These are phyloP conservation scores for Globisporangium apiculatum DNA, from an alignment of 352 stramenopile species.

Conservation along the genomic window DNA sequence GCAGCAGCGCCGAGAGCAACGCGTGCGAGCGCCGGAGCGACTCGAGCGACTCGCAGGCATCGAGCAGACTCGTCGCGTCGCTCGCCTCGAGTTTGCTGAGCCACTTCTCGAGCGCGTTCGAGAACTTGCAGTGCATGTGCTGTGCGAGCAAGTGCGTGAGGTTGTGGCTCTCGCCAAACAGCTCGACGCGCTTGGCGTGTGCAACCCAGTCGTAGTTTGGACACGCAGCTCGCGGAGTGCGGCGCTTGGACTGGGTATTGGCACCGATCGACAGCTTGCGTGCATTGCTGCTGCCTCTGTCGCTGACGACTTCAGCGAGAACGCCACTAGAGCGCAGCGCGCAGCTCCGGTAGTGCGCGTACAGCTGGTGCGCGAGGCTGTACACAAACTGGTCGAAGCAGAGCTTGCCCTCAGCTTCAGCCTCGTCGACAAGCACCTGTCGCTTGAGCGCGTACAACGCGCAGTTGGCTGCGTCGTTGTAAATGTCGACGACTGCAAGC, in stretches of 20 bases:
- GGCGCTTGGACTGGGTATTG: not conserved
- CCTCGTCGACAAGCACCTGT: slow-evolving; percentile 76
- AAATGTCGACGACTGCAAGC: slow-evolving; percentile 68
- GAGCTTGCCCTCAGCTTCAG: slow-evolving; percentile 73
- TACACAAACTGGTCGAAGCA: slow-evolving; percentile 78
- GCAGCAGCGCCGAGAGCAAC: slow-evolving; percentile 15
- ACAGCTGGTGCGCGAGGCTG: slow-evolving; percentile 53
- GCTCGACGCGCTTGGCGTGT: slow-evolving; percentile 27
- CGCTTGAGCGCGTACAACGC: slow-evolving; percentile 49
- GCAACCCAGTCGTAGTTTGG: slow-evolving; percentile 19
- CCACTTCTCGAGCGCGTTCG: slow-evolving; percentile 50
- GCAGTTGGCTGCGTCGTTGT: slow-evolving; percentile 70
- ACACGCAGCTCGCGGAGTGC: not conserved
- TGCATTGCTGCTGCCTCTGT: slow-evolving; percentile 5
- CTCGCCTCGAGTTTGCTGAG: slow-evolving; percentile 45
- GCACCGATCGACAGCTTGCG: not conserved
- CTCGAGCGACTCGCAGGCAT: slow-evolving; percentile 28
- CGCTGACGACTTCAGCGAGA: slow-evolving; percentile 28
- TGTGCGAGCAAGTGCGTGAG: slow-evolving; percentile 46
- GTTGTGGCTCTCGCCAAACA: slow-evolving; percentile 62
- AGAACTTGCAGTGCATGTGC: slow-evolving; percentile 37
- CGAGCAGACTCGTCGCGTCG: slow-evolving; percentile 46
- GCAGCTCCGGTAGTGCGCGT: slow-evolving; percentile 18
- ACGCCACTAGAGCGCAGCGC: no score
- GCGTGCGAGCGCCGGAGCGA: slow-evolving; percentile 29